A percentile compares a stretch with the other conserved stretches of the same genome.
These are phyloP conservation scores for Onygenales sp. DNA, from an alignment of 2,329 filamentous ascomycete genomes.

Conservation along the genomic window DNA sequence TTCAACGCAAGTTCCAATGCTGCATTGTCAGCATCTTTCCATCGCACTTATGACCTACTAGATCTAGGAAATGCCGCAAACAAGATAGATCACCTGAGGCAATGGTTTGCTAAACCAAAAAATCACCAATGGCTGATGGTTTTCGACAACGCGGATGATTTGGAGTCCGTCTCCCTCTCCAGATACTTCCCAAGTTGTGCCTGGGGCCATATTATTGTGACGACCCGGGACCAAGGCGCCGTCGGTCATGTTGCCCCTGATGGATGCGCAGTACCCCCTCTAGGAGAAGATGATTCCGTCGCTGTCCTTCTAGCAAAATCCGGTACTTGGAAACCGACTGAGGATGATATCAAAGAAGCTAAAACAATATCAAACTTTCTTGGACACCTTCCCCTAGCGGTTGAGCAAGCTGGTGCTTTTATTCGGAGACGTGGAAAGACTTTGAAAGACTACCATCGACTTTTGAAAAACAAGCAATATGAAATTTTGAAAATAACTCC, in stretches of 20 bases:
- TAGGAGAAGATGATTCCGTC: conserved; percentile 7
- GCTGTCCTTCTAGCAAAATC: conserved; percentile 8
- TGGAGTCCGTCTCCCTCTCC: conserved; percentile 1
- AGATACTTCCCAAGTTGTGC: conserved; percentile 5
- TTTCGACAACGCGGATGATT: conserved; percentile 15
- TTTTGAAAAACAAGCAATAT: conserved; percentile 6
- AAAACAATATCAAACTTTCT: conserved; percentile 5
- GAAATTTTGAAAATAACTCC: conserved; percentile 5
- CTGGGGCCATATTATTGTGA: conserved; percentile 9
- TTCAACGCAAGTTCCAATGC: not conserved
- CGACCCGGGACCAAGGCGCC: conserved; percentile 4
- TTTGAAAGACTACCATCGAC: conserved; percentile 10
- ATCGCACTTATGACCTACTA: conserved; percentile 2
- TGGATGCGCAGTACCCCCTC: conserved; percentile 3
- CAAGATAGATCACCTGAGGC: conserved; percentile 1
- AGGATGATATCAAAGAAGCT: conserved; percentile 8
- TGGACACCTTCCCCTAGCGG: conserved; percentile 10
- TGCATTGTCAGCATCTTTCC: not conserved
- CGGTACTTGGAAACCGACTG: conserved; percentile 5
- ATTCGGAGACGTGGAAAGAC: conserved; percentile 8
- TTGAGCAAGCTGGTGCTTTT: conserved; percentile 13
- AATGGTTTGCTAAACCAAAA: conserved; percentile 6
- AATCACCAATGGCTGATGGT: conserved; percentile 14
- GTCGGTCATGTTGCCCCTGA: conserved; percentile 2
- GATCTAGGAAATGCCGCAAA: not conserved